phyloP scores from a whole-genome alignment of 257 asterid species.

The Hygrophila difformis region DNA sequence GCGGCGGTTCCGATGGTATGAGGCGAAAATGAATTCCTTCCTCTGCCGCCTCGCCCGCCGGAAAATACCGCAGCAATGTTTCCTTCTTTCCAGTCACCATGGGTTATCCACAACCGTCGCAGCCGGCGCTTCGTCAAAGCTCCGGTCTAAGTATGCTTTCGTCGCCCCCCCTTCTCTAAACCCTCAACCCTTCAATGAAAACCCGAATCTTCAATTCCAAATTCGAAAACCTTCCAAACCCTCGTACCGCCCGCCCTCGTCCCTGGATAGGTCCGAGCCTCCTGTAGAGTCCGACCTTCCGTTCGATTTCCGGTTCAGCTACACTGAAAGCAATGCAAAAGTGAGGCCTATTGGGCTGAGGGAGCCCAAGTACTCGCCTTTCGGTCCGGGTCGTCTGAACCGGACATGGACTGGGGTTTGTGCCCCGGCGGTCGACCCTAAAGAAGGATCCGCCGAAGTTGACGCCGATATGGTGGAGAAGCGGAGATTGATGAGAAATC shows the following conservation, averaged over 20 bases:
- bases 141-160: conserved; percentile 56
- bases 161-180: conserved; percentile 58
- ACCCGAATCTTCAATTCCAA: conserved; percentile 12
- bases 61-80: conserved; percentile 17
- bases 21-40: conserved; percentile 14
- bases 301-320: conserved; percentile 90
- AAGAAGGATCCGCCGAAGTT: conserved; percentile 36
- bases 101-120: conserved; percentile 26
- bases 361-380: conserved; percentile 92
- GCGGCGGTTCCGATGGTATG: too few species aligned
- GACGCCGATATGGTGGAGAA: conserved; percentile 67
- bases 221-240: conserved; percentile 35
- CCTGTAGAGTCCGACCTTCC: conserved; percentile 58
- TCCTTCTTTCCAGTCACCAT: conserved; percentile 16
- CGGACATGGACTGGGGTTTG: conserved; percentile 94
- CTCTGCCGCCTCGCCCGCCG: conserved; percentile 38
- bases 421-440: conserved; percentile 84
- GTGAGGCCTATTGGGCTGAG: conserved; percentile 84
- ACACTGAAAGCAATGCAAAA: conserved; percentile 69
- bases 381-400: conserved; percentile 73
- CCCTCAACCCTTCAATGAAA: conserved; percentile 26
- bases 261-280: conserved; percentile 44
- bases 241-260: conserved; percentile 81
- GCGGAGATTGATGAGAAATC: conserved; percentile 46
- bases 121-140: conserved; percentile 44